Base-by-base conservation (phyloP, 805 yeast species). In the Myxozyma neotropica region DNA sequence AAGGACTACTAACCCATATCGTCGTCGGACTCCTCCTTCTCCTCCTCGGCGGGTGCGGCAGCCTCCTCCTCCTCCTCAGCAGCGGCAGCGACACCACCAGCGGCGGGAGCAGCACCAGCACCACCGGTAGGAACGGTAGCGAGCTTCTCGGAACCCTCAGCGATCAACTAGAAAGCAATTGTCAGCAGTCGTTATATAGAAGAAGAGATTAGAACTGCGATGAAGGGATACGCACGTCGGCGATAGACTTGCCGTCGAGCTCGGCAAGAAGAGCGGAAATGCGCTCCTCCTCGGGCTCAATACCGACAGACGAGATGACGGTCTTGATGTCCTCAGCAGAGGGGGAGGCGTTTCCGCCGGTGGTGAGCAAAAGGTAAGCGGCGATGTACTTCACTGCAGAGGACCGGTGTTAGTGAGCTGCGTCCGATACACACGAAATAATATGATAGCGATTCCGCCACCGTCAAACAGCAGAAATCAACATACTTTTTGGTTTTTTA, bases 111-210 rank as follows among this genome's bases (percentile, higher is more conserved):
- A 78, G 94, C 96, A 78, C 94, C 96, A 78, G 97, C 94, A 81
- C 96, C 97, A 79, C 97, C 97, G 74, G 97, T 73, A 80, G 98
- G 97, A 70, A 93, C 95, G 71, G 98, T 86, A 72, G 98, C 95
- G 77, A 94, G 89, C 85, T 94, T 94, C 81, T 87, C 81, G 80
- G 88, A 81, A 84, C 99, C 99, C 82, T 86, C 94, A 73, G 96
- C 88, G 73, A 94, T 85, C 81, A 94, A 86, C 73, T 68, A 33
- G 21, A 45, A 19, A 6, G 39, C n/a, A 24, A 6, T 19, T 26
- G 27, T 49, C 27, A 50, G 51, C 12, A 4, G 27, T 13, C 29
- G 2, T 19, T 27, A 23, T 10, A 17, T 23, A 23, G n/a, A n/a
- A n/a, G n/a, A n/a, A n/a, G n/a, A n/a, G n/a, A n/a, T n/a, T n/a